Evolutionary conservation across 169 alveolate genomes (phyloP), one percentile per base, ranked within the genome.

Genomic region (Besnoitia besnoiti): DNA sequence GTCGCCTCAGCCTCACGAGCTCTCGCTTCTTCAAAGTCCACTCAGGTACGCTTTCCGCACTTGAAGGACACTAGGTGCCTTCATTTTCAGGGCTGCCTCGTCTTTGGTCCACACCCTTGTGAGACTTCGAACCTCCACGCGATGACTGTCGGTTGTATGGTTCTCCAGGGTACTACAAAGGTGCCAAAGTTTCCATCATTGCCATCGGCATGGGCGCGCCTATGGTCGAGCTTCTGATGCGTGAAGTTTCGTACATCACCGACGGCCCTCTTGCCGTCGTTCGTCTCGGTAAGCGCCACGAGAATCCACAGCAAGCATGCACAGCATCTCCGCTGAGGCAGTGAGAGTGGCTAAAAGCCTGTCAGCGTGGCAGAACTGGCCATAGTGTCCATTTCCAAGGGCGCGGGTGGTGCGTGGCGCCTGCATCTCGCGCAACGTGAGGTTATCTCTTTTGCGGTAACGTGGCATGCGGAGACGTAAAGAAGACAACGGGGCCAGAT

Each of bases 181-280:
- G 94, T 5, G 75, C 59, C 39, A 90, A 93, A 37, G 93, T 94
- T n/a, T 62, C 95, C 30, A 94, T 94, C 80, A 92, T 94, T 35
- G 88, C 93, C 47, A 85, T 91, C 30, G 95, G 95, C 40, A 94
- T 94, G 95, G 95, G 95, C 37, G 89, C 95, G 12, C 94, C 94
- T 3, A 94, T 94, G 95, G 85, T 94, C 91, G 95, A 94, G 82
- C 88, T 94, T 76, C 50, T 94, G 85, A 94, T 94, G 73, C 85
- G 95, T 37, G 95, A 94, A 67, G 91, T 85, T 47, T 84, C 93
- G 44, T 90, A 77, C 89, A 75, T 94, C 91, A 85, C 90, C 79
- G 91, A 77, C 47, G 94, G 94, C 47, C 95, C 94, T n/a, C 76
- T 94, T 35, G 95, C 95, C 35, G 85, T 94, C 82, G 91, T 94